Evolutionary conservation across 2,329 filamentous ascomycete species (phyloP).

Genomic region (Ciborinia camelliae): DNA sequence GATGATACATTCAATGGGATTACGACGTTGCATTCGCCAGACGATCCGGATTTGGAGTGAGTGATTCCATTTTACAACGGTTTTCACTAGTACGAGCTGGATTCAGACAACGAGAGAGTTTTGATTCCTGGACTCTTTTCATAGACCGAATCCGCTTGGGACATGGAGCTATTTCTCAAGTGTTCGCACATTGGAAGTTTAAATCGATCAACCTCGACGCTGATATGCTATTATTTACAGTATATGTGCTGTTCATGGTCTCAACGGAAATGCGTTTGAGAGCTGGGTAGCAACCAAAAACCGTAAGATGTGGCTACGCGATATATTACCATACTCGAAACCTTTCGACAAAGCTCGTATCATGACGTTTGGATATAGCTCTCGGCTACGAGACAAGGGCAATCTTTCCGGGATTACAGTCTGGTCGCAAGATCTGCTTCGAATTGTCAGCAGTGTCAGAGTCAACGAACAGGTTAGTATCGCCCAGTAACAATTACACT

Average conservation of each 20-base stretch:
- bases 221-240: not conserved
- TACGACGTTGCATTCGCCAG: no score
- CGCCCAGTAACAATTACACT: no score
- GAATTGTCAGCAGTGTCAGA: not conserved
- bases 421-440: slow-evolving; percentile 1
- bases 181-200: not conserved
- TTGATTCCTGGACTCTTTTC: no score
- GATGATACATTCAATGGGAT: no score
- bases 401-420: not conserved
- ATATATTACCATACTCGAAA: not conserved
- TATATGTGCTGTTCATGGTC: not conserved
- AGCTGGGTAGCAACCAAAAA: not conserved
- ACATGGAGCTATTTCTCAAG: no score
- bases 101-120: no score
- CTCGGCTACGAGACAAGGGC: not conserved
- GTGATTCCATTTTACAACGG: no score
- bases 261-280: not conserved
- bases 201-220: not conserved
- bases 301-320: not conserved
- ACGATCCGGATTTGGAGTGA: no score
- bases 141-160: no score
- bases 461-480: not conserved
- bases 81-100: no score
- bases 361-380: not conserved
- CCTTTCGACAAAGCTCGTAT: slow-evolving; percentile 6